Conservation (phyloP, 2,329 filamentous ascomycete genomes). For the Fusarium buharicum region DNA sequence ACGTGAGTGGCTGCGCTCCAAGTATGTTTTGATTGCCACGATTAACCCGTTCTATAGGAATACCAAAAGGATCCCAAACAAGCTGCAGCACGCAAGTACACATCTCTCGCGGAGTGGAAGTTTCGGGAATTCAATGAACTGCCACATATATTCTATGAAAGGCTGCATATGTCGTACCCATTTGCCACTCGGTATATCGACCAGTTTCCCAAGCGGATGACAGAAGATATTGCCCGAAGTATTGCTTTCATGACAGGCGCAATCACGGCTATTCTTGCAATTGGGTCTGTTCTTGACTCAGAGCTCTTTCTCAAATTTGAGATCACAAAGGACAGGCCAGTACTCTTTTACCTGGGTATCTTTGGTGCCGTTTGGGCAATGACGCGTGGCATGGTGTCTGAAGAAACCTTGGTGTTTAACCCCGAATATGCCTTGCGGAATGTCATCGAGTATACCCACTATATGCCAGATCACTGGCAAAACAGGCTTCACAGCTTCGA, state of each 20-base stretch:
- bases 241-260: conserved; percentile 89
- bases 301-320: conserved; percentile 94
- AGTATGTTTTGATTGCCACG: too few relatives aligned
- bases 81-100: conserved; percentile 85
- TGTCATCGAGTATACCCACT: conserved; percentile 93
- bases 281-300: conserved; percentile 87
- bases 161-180: conserved; percentile 93
- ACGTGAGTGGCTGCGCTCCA: conserved; percentile 62
- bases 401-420: conserved; percentile 90
- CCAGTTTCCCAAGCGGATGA: conserved; percentile 96
- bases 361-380: conserved; percentile 86
- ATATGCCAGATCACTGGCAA: conserved; percentile 89
- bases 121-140: conserved; percentile 98
- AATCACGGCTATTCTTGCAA: conserved; percentile 83
- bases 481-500: conserved; percentile 92
- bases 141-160: conserved; percentile 88
- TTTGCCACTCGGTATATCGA: conserved; percentile 93
- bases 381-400: conserved; percentile 83
- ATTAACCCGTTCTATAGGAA: conserved; percentile 65
- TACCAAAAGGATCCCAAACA: conserved; percentile 94
- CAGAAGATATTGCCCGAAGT: conserved; percentile 83
- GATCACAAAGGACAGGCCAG: conserved; percentile 86
- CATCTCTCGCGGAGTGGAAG: conserved; percentile 95
- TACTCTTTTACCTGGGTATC: conserved; percentile 88
- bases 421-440: conserved; percentile 88